phyloP scores from a whole-genome alignment of 768 basidiomycete genomes.

The Peribolospora kevripleyi region DNA sequence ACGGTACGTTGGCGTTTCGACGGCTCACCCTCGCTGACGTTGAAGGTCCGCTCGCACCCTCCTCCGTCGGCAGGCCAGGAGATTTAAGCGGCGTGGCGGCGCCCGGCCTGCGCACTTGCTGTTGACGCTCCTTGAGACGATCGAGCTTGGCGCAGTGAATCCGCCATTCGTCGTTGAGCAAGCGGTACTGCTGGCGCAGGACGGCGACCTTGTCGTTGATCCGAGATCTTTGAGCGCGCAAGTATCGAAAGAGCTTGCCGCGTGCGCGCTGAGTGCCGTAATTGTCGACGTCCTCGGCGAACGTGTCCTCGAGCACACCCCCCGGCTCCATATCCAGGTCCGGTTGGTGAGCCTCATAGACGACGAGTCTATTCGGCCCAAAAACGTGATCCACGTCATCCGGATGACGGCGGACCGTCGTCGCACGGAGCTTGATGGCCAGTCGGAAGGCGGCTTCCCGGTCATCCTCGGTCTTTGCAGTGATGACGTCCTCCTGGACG shows the following conservation, averaged over 20 bases:
- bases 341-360: constrained; percentile 2
- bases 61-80: neutral
- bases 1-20: constrained; percentile 7
- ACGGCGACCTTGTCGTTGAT: constrained; percentile 28
- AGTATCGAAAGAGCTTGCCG: too few relatives aligned
- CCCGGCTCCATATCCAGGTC: neutral
- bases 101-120: constrained; percentile 1
- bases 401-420: neutral
- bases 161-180: constrained; percentile 46
- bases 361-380: neutral
- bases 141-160: constrained; percentile 46
- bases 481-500: neutral
- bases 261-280: too few relatives aligned
- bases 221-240: neutral
- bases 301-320: constrained; percentile 1
- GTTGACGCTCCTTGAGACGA: constrained; percentile 26
- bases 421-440: neutral
- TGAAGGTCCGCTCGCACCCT: constrained; percentile 1
- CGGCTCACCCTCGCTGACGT: constrained; percentile 15
- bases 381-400: neutral
- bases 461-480: neutral
- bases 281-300: constrained; percentile 2
- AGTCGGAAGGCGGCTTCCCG: neutral
- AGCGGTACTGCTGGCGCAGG: constrained; percentile 41
- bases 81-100: neutral